phyloP scores from a whole-genome alignment of 164 flowering plant genomes.

The Protea cynaroides region DNA sequence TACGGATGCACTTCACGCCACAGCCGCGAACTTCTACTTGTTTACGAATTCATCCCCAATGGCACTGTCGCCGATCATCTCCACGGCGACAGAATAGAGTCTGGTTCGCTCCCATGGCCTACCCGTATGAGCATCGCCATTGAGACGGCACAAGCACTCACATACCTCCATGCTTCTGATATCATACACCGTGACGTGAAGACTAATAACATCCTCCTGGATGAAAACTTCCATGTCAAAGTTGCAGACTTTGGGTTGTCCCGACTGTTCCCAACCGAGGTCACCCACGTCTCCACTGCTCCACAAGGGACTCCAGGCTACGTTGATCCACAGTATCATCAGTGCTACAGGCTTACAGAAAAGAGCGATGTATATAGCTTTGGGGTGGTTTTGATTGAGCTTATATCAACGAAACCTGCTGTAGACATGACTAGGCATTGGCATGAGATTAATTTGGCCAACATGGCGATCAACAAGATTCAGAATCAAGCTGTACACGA shows the following conservation, averaged over 20 bases:
- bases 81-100: constrained; percentile 27
- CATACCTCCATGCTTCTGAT: constrained; percentile 61
- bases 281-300: constrained; percentile 66
- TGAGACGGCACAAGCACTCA: constrained; percentile 63
- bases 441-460: constrained; percentile 57
- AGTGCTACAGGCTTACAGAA: constrained; percentile 57
- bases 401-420: no score
- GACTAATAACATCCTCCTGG: constrained; percentile 68
- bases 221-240: constrained; percentile 49
- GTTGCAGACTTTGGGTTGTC: constrained; percentile 88
- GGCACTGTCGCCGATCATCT: no score
- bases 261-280: constrained; percentile 57
- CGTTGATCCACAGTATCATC: constrained; percentile 60
- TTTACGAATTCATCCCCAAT: no score
- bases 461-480: constrained; percentile 55
- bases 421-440: constrained; percentile 61
- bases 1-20: constrained; percentile 75
- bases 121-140: constrained; percentile 33
- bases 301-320: constrained; percentile 42
- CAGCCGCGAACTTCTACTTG: no score
- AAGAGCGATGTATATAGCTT: constrained; percentile 12
- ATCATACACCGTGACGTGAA: constrained; percentile 74
- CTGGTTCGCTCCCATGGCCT: constrained; percentile 36
- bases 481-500: constrained; percentile 43
- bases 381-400: no score